A percentile compares a stretch with the other conserved stretches of the same genome.
phyloP scores from a whole-genome alignment of 495 filamentous ascomycete genomes.

The Tuber magnatum region DNA sequence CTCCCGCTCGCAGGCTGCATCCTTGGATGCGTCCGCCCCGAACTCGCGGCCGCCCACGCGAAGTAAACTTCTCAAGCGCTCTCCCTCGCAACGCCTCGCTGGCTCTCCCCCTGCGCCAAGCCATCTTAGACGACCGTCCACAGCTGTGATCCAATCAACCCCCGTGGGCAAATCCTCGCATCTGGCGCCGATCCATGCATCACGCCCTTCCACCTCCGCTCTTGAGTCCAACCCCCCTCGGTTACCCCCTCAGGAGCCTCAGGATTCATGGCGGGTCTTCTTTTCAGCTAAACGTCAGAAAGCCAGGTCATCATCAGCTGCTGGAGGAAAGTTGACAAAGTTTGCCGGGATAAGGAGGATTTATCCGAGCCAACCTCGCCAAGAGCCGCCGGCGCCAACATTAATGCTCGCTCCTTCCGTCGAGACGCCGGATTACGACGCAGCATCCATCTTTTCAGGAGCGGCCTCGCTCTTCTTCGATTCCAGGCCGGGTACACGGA shows the following conservation, averaged over 20 bases:
- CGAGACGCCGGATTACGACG: slow-evolving; percentile 33
- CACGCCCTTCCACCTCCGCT: slow-evolving; percentile 38
- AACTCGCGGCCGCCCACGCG: slow-evolving; percentile 39
- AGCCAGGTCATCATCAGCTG: slow-evolving; percentile 23
- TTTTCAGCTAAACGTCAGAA: slow-evolving; percentile 39
- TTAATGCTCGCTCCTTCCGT: slow-evolving; percentile 36
- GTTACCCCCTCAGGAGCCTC: slow-evolving; percentile 20
- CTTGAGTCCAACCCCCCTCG: slow-evolving; percentile 20
- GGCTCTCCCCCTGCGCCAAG: slow-evolving; percentile 30
- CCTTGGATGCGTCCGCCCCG: slow-evolving; percentile 27
- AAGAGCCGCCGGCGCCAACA: slow-evolving; percentile 30
- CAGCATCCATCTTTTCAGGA: slow-evolving; percentile 34
- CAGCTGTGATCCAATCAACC: slow-evolving; percentile 36
- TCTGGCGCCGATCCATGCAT: slow-evolving; percentile 35
- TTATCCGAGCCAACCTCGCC: slow-evolving; percentile 36
- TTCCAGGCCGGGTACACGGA: slow-evolving; percentile 35
- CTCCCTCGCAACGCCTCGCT: slow-evolving; percentile 55
- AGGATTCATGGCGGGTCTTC: slow-evolving; percentile 40
- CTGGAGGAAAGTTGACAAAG: slow-evolving; percentile 35
- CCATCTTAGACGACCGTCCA: slow-evolving; percentile 35
- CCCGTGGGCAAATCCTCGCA: slow-evolving; percentile 28
- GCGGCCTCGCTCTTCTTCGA: slow-evolving; percentile 32
- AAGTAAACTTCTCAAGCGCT: slow-evolving; percentile 87
- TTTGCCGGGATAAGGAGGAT: slow-evolving; percentile 38
- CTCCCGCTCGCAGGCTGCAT: slow-evolving; percentile 29